phyloP scores from a whole-genome alignment of 805 yeast genomes.

The Wickerhamomyces mucosus region DNA sequence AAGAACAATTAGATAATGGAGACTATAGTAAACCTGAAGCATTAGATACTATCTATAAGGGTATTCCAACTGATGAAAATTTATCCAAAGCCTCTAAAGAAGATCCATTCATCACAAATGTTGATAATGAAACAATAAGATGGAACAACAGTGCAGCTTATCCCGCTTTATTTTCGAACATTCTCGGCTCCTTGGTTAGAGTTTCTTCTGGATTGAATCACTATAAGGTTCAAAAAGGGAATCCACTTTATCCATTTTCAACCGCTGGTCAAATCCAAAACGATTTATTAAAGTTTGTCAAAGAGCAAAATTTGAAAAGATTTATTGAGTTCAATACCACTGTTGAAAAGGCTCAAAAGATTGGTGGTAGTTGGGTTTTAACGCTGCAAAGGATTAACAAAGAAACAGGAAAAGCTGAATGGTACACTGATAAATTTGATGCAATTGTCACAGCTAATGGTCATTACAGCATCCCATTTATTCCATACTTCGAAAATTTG shows the following conservation, averaged over 20 bases:
- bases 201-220: too few species aligned
- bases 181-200: too few species aligned
- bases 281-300: slow-evolving; percentile 22
- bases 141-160: slow-evolving; percentile 5
- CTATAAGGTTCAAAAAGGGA: slow-evolving; percentile 1
- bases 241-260: slow-evolving; percentile 27
- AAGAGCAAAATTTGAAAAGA: slow-evolving; percentile 19
- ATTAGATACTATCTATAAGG: slow-evolving; percentile 14
- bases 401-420: slow-evolving; percentile 24
- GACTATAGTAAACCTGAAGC: slow-evolving; percentile 25
- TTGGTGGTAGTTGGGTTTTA: slow-evolving; percentile 30
- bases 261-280: slow-evolving; percentile 25
- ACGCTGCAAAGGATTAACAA: slow-evolving; percentile 14
- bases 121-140: too few species aligned
- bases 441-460: slow-evolving; percentile 53
- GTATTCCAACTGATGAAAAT: slow-evolving; percentile 10
- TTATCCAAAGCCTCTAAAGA: slow-evolving; percentile 11
- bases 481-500: slow-evolving; percentile 43
- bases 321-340: slow-evolving; percentile 29
- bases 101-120: slow-evolving; percentile 10
- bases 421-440: slow-evolving; percentile 43
- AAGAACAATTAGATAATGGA: too few species aligned
- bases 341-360: slow-evolving; percentile 29
- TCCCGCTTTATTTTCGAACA: slow-evolving; percentile 1
- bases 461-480: slow-evolving; percentile 44